Conservation (phyloP, 495 filamentous ascomycete species). For the Penicillium steckii region DNA sequence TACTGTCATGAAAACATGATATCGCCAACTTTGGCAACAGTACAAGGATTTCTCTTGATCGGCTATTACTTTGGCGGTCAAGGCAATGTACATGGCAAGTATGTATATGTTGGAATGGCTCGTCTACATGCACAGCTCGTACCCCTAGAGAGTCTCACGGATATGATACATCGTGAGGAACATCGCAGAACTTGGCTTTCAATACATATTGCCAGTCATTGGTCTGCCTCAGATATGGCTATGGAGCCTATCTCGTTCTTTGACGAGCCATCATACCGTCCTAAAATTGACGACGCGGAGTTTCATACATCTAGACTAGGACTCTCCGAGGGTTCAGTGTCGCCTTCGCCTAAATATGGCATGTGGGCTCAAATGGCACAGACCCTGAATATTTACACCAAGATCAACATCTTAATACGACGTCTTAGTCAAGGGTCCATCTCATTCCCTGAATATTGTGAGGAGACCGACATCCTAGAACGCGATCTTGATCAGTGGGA, state of each 20-base stretch:
- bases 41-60: slow-evolving; percentile 19
- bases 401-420: slow-evolving; percentile 12
- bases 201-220: slow-evolving; percentile 19
- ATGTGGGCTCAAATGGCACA: slow-evolving; percentile 28
- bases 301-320: slow-evolving; percentile 11
- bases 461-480: slow-evolving; percentile 7
- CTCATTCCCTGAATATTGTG: slow-evolving; percentile 14
- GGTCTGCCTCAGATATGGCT: slow-evolving; percentile 21
- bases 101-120: slow-evolving; percentile 24
- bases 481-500: slow-evolving; percentile 15
- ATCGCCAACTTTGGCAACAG: slow-evolving; percentile 18
- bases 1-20: slow-evolving; percentile 2
- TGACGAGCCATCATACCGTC: not conserved
- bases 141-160: not conserved
- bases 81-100: slow-evolving; percentile 15
- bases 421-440: slow-evolving; percentile 18
- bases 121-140: slow-evolving; percentile 18
- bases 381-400: slow-evolving; percentile 20
- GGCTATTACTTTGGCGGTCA: slow-evolving; percentile 23
- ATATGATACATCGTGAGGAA: slow-evolving; percentile 14
- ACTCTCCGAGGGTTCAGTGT: not conserved
- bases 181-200: slow-evolving; percentile 19
- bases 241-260: slow-evolving; percentile 11
- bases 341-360: slow-evolving; percentile 1
- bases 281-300: slow-evolving; percentile 18